phyloP scores from a whole-genome alignment of 108 stramenopile species.

The Pseudonitzschia delicatissima region DNA sequence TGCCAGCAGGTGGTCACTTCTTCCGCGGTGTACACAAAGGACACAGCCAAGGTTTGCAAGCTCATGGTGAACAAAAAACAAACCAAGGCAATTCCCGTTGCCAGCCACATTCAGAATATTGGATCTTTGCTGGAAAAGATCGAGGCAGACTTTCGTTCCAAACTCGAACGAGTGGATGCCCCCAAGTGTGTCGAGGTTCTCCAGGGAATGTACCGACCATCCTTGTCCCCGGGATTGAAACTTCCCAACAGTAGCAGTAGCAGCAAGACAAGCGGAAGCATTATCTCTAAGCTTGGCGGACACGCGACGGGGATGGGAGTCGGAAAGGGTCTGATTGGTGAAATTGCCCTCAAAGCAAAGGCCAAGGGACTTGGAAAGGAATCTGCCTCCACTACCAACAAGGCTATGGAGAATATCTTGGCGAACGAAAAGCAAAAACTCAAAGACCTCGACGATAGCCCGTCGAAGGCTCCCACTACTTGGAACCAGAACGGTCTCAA shows the following conservation, averaged over 20 bases:
- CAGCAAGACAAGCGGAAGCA: slow-evolving; percentile 1
- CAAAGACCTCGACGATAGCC: background rate
- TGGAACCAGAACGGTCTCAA: too few relatives aligned
- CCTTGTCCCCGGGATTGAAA: slow-evolving; percentile 15
- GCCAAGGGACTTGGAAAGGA: slow-evolving; percentile 9
- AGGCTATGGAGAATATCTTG: background rate
- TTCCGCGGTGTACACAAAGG: background rate
- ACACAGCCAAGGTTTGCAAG: slow-evolving; percentile 11
- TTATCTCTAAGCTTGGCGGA: background rate
- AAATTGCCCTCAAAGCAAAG: slow-evolving; percentile 29
- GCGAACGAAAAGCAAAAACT: slow-evolving; percentile 4
- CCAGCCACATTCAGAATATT: slow-evolving; percentile 86
- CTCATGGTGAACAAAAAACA: background rate
- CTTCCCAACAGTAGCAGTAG: background rate
- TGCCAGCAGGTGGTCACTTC: slow-evolving; percentile 9
- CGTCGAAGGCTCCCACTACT: too few relatives aligned
- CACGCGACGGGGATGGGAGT: slow-evolving; percentile 11
- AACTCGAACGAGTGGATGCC: slow-evolving; percentile 82
- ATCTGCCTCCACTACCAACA: background rate
- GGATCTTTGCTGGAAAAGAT: slow-evolving; percentile 93
- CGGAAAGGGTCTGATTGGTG: slow-evolving; percentile 27
- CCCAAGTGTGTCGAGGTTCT: slow-evolving; percentile 88
- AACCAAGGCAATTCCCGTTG: slow-evolving; percentile 14
- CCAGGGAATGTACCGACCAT: slow-evolving; percentile 54
- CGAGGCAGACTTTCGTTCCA: slow-evolving; percentile 82